Percentiles rank a stretch among this genome's conserved stretches.
phyloP scores from a whole-genome alignment of 2,329 filamentous ascomycete genomes.

The Ophioceras dolichostomum region DNA sequence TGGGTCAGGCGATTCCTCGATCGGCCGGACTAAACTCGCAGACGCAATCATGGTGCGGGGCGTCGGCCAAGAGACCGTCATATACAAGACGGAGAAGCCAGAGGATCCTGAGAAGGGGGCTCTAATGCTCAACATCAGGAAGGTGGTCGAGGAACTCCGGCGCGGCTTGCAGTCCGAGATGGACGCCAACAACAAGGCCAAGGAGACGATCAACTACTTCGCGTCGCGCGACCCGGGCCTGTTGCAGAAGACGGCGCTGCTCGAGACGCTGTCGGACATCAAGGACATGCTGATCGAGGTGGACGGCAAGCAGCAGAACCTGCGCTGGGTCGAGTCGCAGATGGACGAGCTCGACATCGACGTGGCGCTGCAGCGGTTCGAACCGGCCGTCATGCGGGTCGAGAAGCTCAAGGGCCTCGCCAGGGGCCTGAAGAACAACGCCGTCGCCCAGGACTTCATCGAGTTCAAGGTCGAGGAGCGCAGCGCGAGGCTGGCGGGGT shows the following conservation, averaged over 20 bases:
- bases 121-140: slow-evolving; percentile 79
- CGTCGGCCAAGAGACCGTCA: slow-evolving; percentile 82
- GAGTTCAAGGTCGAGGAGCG: slow-evolving; percentile 82
- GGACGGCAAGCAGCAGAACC: slow-evolving; percentile 90
- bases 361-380: slow-evolving; percentile 81
- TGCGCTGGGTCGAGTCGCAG: slow-evolving; percentile 90
- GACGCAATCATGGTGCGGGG: slow-evolving; percentile 84
- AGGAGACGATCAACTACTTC: slow-evolving; percentile 78
- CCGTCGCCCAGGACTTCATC: slow-evolving; percentile 83
- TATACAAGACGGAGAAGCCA: slow-evolving; percentile 79
- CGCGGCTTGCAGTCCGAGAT: slow-evolving; percentile 77
- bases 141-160: slow-evolving; percentile 82
- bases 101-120: slow-evolving; percentile 68
- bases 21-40: slow-evolving; percentile 50
- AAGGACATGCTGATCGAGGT: slow-evolving; percentile 91
- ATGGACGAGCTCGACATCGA: slow-evolving; percentile 95
- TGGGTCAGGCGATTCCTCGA: slow-evolving; percentile 45
- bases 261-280: slow-evolving; percentile 66
- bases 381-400: slow-evolving; percentile 69
- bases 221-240: slow-evolving; percentile 66
- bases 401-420: slow-evolving; percentile 76
- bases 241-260: slow-evolving; percentile 65
- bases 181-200: slow-evolving; percentile 72
- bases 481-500: slow-evolving; percentile 60
- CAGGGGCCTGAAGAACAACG: slow-evolving; percentile 71